A percentile compares a stretch with the other conserved stretches of the same genome.
These are phyloP conservation scores for Mortierella polycephala DNA, from an alignment of 371 early-diverging fungal genomes.

Conservation along the genomic window DNA sequence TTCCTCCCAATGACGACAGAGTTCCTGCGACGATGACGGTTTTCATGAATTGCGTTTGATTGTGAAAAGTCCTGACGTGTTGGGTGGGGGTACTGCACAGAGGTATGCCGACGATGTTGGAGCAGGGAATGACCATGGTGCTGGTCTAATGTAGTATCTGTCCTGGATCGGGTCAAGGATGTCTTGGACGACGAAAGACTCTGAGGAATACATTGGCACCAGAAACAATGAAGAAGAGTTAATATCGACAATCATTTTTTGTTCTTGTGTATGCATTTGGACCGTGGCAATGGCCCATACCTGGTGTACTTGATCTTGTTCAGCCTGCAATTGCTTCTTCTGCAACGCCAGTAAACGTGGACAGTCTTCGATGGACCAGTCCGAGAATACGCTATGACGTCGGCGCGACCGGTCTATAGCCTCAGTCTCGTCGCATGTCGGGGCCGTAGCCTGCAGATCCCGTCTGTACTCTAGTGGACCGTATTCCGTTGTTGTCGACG, in stretches of 20 bases:
- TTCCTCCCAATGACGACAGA: conserved; percentile 11
- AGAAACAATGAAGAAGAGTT: background rate
- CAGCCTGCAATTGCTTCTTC: conserved; percentile 2
- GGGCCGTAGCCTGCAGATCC: background rate
- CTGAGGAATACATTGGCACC: background rate
- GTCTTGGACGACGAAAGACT: background rate
- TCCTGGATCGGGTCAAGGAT: conserved; percentile 12
- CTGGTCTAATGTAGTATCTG: conserved; percentile 8
- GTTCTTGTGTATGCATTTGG: background rate
- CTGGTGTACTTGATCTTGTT: background rate
- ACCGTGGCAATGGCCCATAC: background rate
- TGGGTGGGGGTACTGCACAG: background rate
- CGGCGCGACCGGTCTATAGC: conserved; percentile 1
- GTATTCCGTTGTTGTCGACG: background rate
- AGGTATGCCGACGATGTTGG: conserved; percentile 7
- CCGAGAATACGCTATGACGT: conserved; percentile 36
- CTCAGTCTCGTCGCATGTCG: background rate
- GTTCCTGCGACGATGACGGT: background rate
- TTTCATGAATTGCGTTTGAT: background rate
- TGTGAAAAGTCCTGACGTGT: background rate
- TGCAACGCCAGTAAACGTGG: conserved; percentile 21
- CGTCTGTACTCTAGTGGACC: background rate
- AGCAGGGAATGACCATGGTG: background rate
- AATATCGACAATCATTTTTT: background rate
- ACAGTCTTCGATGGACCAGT: conserved; percentile 33